phyloP scores from a whole-genome alignment of 768 basidiomycete genomes.

The Amanita polypyramis region DNA sequence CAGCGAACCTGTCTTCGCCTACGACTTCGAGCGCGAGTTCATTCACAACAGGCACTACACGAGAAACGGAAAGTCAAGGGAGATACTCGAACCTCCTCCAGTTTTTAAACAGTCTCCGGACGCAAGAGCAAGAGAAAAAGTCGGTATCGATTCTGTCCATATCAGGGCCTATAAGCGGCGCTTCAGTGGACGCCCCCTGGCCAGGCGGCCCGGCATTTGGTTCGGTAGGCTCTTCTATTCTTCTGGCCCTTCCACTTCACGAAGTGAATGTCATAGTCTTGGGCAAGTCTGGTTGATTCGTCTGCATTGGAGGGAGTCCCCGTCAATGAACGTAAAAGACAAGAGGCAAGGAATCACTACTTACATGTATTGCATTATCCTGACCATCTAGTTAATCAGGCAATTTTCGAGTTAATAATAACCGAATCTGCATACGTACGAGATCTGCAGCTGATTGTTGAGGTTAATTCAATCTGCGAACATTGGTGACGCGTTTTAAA shows the following conservation, averaged over 20 bases:
- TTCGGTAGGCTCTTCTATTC: constrained; percentile 28
- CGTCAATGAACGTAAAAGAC: constrained; percentile 67
- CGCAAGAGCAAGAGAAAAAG: constrained; percentile 39
- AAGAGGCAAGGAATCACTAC: constrained; percentile 50
- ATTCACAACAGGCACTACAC: constrained; percentile 18
- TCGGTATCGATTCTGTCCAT: constrained; percentile 37
- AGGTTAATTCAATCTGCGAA: constrained; percentile 32
- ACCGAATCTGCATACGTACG: constrained; percentile 89
- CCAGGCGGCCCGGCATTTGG: constrained; percentile 58
- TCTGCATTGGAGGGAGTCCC: constrained; percentile 77
- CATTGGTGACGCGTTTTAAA: neutral
- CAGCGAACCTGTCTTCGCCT: constrained; percentile 10
- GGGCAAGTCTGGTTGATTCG: constrained; percentile 87
- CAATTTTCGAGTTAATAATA: constrained; percentile 89
- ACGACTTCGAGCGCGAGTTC: constrained; percentile 3
- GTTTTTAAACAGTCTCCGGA: constrained; percentile 48
- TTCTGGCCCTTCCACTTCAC: neutral
- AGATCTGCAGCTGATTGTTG: constrained; percentile 85
- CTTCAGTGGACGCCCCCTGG: constrained; percentile 22
- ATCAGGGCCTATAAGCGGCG: constrained; percentile 53
- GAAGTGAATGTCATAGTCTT: constrained; percentile 42
- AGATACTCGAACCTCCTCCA: constrained; percentile 43
- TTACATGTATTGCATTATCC: neutral
- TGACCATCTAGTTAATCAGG: constrained; percentile 25
- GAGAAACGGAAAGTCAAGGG: constrained; percentile 22